Evolutionary conservation across 805 yeast genomes (phyloP).

Genomic region (Nakazawaea anatomiae): DNA sequence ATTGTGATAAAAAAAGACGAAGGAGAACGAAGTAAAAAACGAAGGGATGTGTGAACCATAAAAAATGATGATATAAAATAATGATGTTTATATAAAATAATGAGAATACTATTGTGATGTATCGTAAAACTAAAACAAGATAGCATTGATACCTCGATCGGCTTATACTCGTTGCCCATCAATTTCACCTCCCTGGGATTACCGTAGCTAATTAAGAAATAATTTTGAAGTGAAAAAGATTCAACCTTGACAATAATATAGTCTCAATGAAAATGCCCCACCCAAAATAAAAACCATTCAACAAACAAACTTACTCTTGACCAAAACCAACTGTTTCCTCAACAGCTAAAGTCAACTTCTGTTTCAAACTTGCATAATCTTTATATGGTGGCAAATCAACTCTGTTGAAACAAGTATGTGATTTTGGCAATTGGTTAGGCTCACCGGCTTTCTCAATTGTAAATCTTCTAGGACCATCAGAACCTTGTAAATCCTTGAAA

Average conservation of each 20-base stretch:
- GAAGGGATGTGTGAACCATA: too few relatives aligned
- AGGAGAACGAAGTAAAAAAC: too few relatives aligned
- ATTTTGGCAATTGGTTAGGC: conserved; percentile 85
- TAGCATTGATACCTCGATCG: neutral
- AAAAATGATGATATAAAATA: too few relatives aligned
- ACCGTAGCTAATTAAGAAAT: neutral
- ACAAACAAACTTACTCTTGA: conserved; percentile 63
- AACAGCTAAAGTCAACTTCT: conserved; percentile 90
- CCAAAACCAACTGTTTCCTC: conserved; percentile 99
- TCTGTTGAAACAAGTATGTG: conserved; percentile 98
- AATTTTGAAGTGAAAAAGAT: neutral
- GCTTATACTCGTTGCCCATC: neutral
- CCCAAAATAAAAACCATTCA: neutral
- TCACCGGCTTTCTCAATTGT: conserved; percentile 99
- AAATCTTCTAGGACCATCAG: conserved; percentile 98
- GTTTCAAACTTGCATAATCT: conserved; percentile 77
- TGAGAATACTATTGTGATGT: neutral
- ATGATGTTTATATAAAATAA: too few relatives aligned
- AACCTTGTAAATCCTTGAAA: conserved; percentile 96
- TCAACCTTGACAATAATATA: neutral
- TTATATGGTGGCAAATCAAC: conserved; percentile 95
- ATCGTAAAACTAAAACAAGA: neutral
- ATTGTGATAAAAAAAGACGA: too few relatives aligned
- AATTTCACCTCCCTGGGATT: neutral
- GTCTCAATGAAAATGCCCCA: neutral